Evolutionary conservation across 2,329 filamentous ascomycete species (phyloP).

Genomic region (Colletotrichum endophyticum): DNA sequence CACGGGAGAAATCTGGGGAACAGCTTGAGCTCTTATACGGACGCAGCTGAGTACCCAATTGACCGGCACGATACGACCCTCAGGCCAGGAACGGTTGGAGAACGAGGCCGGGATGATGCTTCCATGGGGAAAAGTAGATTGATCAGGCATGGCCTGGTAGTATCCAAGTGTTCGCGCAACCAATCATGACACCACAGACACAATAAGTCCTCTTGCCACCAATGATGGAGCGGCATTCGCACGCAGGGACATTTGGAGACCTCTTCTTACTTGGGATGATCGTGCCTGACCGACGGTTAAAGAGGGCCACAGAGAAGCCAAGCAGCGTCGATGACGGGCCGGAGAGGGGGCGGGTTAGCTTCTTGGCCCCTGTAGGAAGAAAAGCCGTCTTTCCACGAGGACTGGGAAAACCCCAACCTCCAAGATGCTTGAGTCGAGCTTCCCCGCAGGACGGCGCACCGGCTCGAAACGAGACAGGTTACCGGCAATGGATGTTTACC

Average conservation of each 20-base stretch:
- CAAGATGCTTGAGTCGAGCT: not conserved
- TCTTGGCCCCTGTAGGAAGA: not conserved
- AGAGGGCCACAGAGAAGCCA: not conserved
- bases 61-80: not conserved
- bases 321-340: not conserved
- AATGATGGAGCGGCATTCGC: not conserved
- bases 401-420: not conserved
- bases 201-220: not conserved
- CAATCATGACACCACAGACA: not conserved
- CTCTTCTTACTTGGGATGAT: not conserved
- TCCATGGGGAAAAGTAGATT: not conserved
- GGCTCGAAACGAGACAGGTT: not conserved
- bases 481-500: not conserved
- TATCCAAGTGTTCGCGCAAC: not conserved
- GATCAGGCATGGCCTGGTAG: not conserved
- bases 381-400: not conserved
- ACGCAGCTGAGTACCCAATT: not conserved
- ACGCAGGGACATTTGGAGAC: not conserved
- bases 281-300: conserved; percentile 9
- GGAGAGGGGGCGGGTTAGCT: not conserved
- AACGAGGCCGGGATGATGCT: conserved; percentile 3
- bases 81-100: conserved; percentile 7
- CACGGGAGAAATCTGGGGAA: not conserved
- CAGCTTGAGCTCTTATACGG: not conserved
- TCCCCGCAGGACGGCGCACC: conserved; percentile 5